A percentile compares a stretch with the other conserved stretches of the same genome.
phyloP scores from a whole-genome alignment of 2,329 filamentous ascomycete species.

The Venturia carpophila region DNA sequence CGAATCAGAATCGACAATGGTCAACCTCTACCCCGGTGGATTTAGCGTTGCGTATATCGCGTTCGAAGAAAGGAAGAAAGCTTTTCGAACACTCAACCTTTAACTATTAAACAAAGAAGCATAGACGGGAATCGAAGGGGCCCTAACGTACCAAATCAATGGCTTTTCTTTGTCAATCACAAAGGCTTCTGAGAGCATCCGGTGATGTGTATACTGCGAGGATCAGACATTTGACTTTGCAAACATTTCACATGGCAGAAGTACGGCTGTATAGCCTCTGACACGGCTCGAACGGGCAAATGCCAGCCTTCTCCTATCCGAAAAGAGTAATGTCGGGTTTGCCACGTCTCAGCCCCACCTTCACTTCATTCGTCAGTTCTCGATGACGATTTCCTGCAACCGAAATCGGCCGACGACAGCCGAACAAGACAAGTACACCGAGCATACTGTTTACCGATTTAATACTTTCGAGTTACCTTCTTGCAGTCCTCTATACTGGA shows the following conservation, averaged over 20 bases:
- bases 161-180: no score
- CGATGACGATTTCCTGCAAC: background rate
- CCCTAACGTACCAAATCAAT: no score
- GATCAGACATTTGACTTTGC: no score
- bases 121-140: no score
- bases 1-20: no score
- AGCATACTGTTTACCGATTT: background rate
- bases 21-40: no score
- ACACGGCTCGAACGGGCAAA: background rate
- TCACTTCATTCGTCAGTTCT: background rate
- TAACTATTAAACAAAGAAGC: no score
- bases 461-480: background rate
- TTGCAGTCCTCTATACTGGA: background rate
- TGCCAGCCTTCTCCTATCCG: background rate
- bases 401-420: background rate
- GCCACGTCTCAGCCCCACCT: background rate
- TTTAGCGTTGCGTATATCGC: no score
- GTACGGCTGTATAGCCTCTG: background rate
- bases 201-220: no score
- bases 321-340: background rate
- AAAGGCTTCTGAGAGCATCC: no score
- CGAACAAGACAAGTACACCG: slow-evolving; percentile 3
- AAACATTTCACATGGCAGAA: background rate
- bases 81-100: no score
- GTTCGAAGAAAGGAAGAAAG: no score